Evolutionary conservation across 108 stramenopile genomes (phyloP).

Genomic region (Seminavis robusta): DNA sequence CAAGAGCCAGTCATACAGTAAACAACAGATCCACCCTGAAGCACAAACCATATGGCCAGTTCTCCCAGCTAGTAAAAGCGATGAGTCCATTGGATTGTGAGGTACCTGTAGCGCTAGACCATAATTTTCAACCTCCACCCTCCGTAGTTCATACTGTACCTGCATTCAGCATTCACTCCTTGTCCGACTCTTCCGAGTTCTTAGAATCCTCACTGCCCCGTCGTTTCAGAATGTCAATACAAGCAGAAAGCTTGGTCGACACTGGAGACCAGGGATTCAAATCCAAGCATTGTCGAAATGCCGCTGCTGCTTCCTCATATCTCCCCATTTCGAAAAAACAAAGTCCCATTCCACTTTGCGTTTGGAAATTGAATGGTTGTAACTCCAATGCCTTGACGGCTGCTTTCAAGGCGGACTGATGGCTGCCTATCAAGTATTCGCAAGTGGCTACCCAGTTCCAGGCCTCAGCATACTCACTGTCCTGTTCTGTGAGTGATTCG

Average conservation of each 20-base stretch:
- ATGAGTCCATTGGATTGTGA: too few relatives aligned
- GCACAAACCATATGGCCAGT: too few relatives aligned
- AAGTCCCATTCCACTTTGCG: constrained; percentile 68
- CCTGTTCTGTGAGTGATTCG: constrained; percentile 41
- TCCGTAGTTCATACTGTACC: too few relatives aligned
- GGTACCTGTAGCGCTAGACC: too few relatives aligned
- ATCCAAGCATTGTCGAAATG: constrained; percentile 57
- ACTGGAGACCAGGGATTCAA: constrained; percentile 77
- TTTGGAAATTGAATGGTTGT: constrained; percentile 60
- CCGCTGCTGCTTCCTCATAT: constrained; percentile 32
- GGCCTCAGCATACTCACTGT: constrained; percentile 67
- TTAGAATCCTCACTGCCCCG: too few relatives aligned
- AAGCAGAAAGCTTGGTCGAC: constrained; percentile 47
- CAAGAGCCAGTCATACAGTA: too few relatives aligned
- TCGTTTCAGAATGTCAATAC: constrained; percentile 33
- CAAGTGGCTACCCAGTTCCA: constrained; percentile 66
- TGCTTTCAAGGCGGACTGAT: constrained; percentile 43
- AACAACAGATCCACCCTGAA: too few relatives aligned
- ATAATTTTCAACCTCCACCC: too few relatives aligned
- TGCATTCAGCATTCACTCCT: too few relatives aligned
- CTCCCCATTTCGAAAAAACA: constrained; percentile 54
- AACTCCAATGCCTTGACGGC: constrained; percentile 51
- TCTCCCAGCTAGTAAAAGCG: too few relatives aligned
- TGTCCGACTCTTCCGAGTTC: too few relatives aligned
- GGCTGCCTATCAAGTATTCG: constrained; percentile 61